phyloP scores from a whole-genome alignment of 352 stramenopile genomes.

The Globisporangium perplexum region DNA sequence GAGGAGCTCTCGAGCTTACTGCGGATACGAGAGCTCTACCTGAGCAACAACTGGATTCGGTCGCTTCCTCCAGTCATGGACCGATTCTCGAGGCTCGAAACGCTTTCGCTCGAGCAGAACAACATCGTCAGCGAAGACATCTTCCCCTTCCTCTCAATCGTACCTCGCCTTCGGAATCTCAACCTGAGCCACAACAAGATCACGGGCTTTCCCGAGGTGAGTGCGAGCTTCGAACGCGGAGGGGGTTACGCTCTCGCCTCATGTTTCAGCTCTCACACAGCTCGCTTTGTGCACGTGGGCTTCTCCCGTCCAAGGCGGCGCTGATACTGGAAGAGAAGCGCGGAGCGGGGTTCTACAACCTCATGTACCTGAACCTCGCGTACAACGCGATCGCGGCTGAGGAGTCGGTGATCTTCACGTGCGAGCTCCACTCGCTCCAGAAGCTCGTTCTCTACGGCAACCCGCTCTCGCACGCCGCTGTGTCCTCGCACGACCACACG shows the following conservation, averaged over 20 bases:
- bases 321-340: slow-evolving; percentile 56
- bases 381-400: slow-evolving; percentile 65
- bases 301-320: slow-evolving; percentile 23
- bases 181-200: slow-evolving; percentile 83
- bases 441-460: slow-evolving; percentile 79
- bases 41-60: slow-evolving; percentile 67
- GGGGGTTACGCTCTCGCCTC: background rate
- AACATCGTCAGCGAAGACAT: slow-evolving; percentile 54
- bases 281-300: background rate
- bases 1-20: slow-evolving; percentile 69
- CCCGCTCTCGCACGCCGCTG: slow-evolving; percentile 48
- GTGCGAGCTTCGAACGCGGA: background rate
- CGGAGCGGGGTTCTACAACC: slow-evolving; percentile 50
- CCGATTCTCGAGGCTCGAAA: slow-evolving; percentile 66
- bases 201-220: slow-evolving; percentile 60
- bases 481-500: slow-evolving; percentile 54
- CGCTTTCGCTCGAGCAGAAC: slow-evolving; percentile 75
- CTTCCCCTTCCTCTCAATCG: slow-evolving; percentile 65
- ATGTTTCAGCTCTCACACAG: background rate
- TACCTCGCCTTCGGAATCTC: slow-evolving; percentile 60
- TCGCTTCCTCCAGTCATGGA: slow-evolving; percentile 73
- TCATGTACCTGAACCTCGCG: slow-evolving; percentile 70
- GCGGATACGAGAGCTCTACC: slow-evolving; percentile 72
- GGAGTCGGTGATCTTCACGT: slow-evolving; percentile 32
- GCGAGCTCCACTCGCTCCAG: slow-evolving; percentile 46